Evolutionary conservation across 306 rosid genomes (phyloP).

Genomic region (Cercis canadensis): DNA sequence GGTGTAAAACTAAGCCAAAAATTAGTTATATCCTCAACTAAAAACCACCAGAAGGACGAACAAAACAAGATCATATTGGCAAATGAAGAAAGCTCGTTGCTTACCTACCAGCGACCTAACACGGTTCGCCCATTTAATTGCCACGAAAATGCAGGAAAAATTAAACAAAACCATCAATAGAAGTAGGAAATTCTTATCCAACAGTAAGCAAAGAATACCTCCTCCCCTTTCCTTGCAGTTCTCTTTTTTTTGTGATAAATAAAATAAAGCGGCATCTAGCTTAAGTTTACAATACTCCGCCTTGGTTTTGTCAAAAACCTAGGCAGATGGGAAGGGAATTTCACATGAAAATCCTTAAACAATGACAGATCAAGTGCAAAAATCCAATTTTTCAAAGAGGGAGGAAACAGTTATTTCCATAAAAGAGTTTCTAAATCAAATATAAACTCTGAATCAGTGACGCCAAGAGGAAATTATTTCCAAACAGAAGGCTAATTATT

Average conservation of each 20-base stretch:
- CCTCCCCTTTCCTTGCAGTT: not conserved
- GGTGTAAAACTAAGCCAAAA: conserved; percentile 27
- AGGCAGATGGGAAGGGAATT: conserved; percentile 19
- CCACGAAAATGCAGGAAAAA: conserved; percentile 43
- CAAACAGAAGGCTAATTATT: not conserved
- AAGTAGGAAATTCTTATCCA: conserved; percentile 31
- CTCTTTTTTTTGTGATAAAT: conserved; percentile 3
- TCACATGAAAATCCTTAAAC: conserved; percentile 23
- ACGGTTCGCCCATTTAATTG: conserved; percentile 39
- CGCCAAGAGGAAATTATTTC: conserved; percentile 19
- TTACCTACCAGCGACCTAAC: conserved; percentile 77
- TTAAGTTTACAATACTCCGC: conserved; percentile 4
- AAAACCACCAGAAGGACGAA: conserved; percentile 32
- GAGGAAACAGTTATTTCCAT: not conserved
- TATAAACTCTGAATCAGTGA: conserved; percentile 31
- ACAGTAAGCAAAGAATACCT: not conserved
- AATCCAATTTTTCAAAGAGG: not conserved
- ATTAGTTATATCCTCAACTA: conserved; percentile 37
- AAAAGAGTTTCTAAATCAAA: conserved; percentile 12
- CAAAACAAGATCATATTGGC: conserved; percentile 10
- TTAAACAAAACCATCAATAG: conserved; percentile 18
- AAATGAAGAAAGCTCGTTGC: conserved; percentile 40
- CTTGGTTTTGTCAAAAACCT: conserved; percentile 14
- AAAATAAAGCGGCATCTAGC: conserved; percentile 4
- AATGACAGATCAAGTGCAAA: conserved; percentile 42